phyloP scores from a whole-genome alignment of 352 stramenopile genomes.

The Globisporangium uncinulatum region DNA sequence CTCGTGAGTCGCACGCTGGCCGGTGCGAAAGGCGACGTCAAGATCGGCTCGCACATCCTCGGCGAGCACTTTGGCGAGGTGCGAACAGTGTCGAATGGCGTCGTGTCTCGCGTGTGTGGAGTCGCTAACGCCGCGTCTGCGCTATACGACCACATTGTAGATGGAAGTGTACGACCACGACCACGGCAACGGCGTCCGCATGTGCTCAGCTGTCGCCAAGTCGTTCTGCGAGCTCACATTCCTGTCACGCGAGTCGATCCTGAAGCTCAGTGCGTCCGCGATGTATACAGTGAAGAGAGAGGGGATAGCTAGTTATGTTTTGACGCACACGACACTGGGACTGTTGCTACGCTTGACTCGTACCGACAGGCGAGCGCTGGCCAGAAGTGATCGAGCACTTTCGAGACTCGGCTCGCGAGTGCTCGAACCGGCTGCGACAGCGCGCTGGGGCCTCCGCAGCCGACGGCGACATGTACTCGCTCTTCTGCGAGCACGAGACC shows the following conservation, averaged over 20 bases:
- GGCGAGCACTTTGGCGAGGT: conserved; percentile 84
- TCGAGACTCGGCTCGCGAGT: conserved; percentile 25
- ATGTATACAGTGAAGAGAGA: neutral
- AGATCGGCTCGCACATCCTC: conserved; percentile 32
- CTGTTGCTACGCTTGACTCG: neutral
- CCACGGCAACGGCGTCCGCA: conserved; percentile 77
- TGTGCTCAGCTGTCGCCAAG: conserved; percentile 73
- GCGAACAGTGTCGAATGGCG: neutral
- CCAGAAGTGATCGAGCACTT: conserved; percentile 72
- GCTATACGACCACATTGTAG: conserved; percentile 11
- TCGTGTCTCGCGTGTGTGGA: neutral
- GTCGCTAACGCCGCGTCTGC: no score
- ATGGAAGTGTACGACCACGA: conserved; percentile 80
- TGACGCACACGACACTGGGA: neutral
- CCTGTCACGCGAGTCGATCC: conserved; percentile 65
- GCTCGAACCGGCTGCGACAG: conserved; percentile 40
- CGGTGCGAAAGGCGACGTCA: conserved; percentile 34
- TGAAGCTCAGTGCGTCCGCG: conserved; percentile 55
- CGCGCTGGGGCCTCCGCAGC: conserved; percentile 19
- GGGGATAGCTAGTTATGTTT: neutral
- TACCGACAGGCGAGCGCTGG: conserved; percentile 48
- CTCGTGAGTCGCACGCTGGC: conserved; percentile 51
- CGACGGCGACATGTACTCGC: conserved; percentile 14
- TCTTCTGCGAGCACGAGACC: conserved; percentile 21
- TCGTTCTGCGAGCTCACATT: conserved; percentile 79